Conservation (phyloP, 2,329 filamentous ascomycete species). For the Cladosporium colombiae region DNA sequence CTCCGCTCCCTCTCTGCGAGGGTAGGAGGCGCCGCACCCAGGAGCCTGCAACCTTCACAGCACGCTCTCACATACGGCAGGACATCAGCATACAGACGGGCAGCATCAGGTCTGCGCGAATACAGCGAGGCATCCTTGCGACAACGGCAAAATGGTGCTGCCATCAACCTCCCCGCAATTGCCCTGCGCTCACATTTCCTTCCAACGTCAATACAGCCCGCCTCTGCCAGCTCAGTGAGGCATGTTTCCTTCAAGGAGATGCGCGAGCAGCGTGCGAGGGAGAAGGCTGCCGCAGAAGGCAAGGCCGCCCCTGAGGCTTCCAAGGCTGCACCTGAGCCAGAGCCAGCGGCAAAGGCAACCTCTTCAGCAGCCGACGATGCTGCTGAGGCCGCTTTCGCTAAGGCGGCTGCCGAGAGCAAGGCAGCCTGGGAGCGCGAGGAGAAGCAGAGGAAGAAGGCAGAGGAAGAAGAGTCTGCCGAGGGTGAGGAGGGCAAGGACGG, state of each 20-base stretch:
- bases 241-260: constrained; percentile 47
- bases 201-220: constrained; percentile 43
- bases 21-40: constrained; percentile 40
- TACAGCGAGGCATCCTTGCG: constrained; percentile 36
- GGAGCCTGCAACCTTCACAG: constrained; percentile 33
- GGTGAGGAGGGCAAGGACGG: constrained; percentile 51
- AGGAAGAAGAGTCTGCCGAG: constrained; percentile 43
- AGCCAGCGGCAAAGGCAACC: constrained; percentile 31
- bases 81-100: constrained; percentile 51
- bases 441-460: constrained; percentile 30
- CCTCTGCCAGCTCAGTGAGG: constrained; percentile 45
- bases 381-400: constrained; percentile 39
- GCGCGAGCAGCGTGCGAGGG: constrained; percentile 38
- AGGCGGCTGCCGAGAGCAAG: constrained; percentile 39
- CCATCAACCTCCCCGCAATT: constrained; percentile 23
- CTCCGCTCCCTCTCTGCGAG: constrained; percentile 43
- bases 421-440: constrained; percentile 50
- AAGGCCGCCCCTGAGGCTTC: constrained; percentile 38
- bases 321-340: constrained; percentile 36
- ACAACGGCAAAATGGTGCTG: constrained; percentile 26
- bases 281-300: constrained; percentile 41
- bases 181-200: constrained; percentile 48
- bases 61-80: constrained; percentile 45
- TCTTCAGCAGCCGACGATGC: constrained; percentile 32
- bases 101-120: constrained; percentile 36